A percentile compares a stretch with the other conserved stretches of the same genome.
Evolutionary conservation across 2,329 filamentous ascomycete genomes (phyloP).

Genomic region (Ceratocystis eucalypticola): DNA sequence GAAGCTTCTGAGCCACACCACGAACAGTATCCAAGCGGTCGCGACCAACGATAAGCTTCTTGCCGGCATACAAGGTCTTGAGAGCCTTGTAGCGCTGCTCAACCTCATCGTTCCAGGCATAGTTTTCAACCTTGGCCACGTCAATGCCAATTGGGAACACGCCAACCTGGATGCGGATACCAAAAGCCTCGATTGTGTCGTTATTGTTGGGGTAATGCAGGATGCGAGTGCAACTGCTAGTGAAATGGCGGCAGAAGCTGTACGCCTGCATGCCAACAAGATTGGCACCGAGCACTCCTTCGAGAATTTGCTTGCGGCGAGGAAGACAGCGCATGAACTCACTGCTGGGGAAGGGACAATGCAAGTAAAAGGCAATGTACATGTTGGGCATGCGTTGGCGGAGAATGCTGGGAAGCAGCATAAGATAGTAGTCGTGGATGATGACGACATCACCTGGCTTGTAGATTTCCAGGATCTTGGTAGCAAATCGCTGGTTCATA

Average conservation of each 20-base stretch:
- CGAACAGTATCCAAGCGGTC: slow-evolving; percentile 88
- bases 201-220: slow-evolving; percentile 80
- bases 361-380: slow-evolving; percentile 89
- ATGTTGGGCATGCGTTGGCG: slow-evolving; percentile 76
- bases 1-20: slow-evolving; percentile 88
- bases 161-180: slow-evolving; percentile 75
- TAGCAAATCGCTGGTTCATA: slow-evolving; percentile 85
- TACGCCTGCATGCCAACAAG: slow-evolving; percentile 92
- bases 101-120: slow-evolving; percentile 57
- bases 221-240: slow-evolving; percentile 83
- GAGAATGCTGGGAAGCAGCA: slow-evolving; percentile 77
- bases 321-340: slow-evolving; percentile 86
- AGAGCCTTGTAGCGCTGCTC: slow-evolving; percentile 62
- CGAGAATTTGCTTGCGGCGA: slow-evolving; percentile 76
- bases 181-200: slow-evolving; percentile 77
- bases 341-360: slow-evolving; percentile 89
- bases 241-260: slow-evolving; percentile 88
- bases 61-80: slow-evolving; percentile 66
- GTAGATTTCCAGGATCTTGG: slow-evolving; percentile 77
- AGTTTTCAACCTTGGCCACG: slow-evolving; percentile 59
- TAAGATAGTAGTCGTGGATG: slow-evolving; percentile 87
- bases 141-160: slow-evolving; percentile 94
- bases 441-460: slow-evolving; percentile 85
- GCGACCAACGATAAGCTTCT: slow-evolving; percentile 88
- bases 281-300: slow-evolving; percentile 80